Evolutionary conservation across 2,329 filamentous ascomycete genomes (phyloP).

Genomic region (Coccinonectria pachysandricola): DNA sequence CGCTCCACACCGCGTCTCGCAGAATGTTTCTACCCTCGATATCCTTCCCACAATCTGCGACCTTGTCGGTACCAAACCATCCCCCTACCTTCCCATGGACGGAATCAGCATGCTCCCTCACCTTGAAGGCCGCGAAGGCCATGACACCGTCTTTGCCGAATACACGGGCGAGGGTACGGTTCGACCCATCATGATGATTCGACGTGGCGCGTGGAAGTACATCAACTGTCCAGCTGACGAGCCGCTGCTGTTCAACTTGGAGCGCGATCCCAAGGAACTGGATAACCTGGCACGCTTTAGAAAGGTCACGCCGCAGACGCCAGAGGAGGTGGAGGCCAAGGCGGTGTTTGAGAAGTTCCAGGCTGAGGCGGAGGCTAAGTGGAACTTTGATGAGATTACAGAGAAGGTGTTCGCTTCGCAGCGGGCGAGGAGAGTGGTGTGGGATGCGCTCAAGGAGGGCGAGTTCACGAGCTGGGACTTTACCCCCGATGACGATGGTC

Average conservation of each 20-base stretch:
- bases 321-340: conserved; percentile 36
- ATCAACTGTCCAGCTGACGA: conserved; percentile 76
- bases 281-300: conserved; percentile 53
- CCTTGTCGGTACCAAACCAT: conserved; percentile 61
- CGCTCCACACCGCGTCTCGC: conserved; percentile 60
- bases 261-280: conserved; percentile 65
- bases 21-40: conserved; percentile 87
- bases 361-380: conserved; percentile 61
- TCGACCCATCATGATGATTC: conserved; percentile 88
- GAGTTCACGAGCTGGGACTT: conserved; percentile 78
- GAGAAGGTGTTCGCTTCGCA: conserved; percentile 65
- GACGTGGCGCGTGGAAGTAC: conserved; percentile 82
- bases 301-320: conserved; percentile 28
- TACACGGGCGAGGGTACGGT: conserved; percentile 92
- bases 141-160: conserved; percentile 86
- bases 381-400: conserved; percentile 74
- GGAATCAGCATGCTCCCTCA: conserved; percentile 75
- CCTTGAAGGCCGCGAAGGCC: conserved; percentile 51
- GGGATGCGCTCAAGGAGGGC: conserved; percentile 68
- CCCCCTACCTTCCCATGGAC: conserved; percentile 70
- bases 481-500: conserved; percentile 61
- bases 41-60: conserved; percentile 83
- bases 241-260: conserved; percentile 74
- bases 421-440: conserved; percentile 67
- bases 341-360: conserved; percentile 55